Evolutionary conservation across 495 filamentous ascomycete species (phyloP), one percentile per base, ranked within the genome.

Genomic region (Aspergillus carlsbadensis): DNA sequence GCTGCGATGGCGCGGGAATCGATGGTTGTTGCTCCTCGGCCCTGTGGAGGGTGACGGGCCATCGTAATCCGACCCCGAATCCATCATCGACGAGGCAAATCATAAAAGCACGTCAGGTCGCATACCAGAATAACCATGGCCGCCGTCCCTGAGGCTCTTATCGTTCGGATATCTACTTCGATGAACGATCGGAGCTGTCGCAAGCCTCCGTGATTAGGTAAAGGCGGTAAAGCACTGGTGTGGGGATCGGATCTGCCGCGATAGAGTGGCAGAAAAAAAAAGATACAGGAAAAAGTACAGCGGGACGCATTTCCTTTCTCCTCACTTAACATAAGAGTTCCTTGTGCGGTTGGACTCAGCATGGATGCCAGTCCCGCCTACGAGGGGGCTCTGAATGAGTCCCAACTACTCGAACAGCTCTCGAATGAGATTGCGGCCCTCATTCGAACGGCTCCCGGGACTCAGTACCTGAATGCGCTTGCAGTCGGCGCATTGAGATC

Each of bases 391-490:
- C 73, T 77, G 11, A 65, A 63, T 51, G 74, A 77, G 69, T 71
- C 71, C 58, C 67, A 73, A 58, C 65, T 78, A 31, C 70, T 87
- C 24, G 66, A 71, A 36, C 68, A 82, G 61, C 68, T 92, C 56
- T 87, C 87, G 40, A 77, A 75, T 54, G 88, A 89, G 69, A 73
- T 89, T 59, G 64, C 85, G 52, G 71, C 80, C 49, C 78, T 87
- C 57, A 80, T 93, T 71, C 80, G 77, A 60, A 74, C 83, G 61
- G 79, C 85, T 57, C 79, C 75, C 50, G 80, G 85, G 61, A 74
- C 78, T 51, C 76, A 81, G 61, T 87, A 91, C 70, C 82, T 94
- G 49, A 82, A 88, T 67, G 79, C 81, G 52, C 75, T 96, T 65
- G 80, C 88, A 52, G 70, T 72, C 54, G 80, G 84, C 53, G 85